Evolutionary conservation across 805 yeast genomes (phyloP), one percentile per base, ranked within the genome.

Genomic region (Ogataea saltuana): DNA sequence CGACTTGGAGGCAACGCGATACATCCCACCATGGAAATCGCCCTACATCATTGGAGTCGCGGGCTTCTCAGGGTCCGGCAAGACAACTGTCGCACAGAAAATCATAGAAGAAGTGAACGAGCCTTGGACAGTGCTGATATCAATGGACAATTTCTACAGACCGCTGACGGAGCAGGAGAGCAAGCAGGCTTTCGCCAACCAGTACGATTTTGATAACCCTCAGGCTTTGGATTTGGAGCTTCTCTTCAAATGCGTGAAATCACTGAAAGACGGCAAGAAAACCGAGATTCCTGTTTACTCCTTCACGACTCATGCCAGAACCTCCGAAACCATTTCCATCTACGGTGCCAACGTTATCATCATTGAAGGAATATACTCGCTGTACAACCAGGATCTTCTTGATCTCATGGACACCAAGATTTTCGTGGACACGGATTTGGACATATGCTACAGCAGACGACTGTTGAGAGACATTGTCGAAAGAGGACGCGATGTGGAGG

Each of bases 341-440:
- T 90, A 89, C 58, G 98, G 97, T 2, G 97, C 97, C 12, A 89
- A 89, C 60, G 95, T 93, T 16, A 85, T 93, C 41, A 84, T 93
- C 5, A 69, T 93, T 28, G 99, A 93, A 63, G 99, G 99, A 2
- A 81, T 93, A 3, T 88, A 86, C 60, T 88, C 96, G 0, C 64
- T 93, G 33, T 80, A 83, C 48, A 88, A 85, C 59, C 72, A 74
- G 35, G 74, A 89, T 31, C 64, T 93, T 13, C 65, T 84, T 41
- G 83, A 77, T 10, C 58, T 89, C 56, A 85, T 90, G 84, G 95
- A 91, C 56, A 71, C 88, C 46, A 91, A 86, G 63, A 78, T 91
- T 15, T 93, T 81, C 61, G 97, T 93, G 3, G 97, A 91, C 54
- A 93, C 97, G 2, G 98, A 90, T 57, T 71, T 89, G 53, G 99